phyloP scores from a whole-genome alignment of 2,329 filamentous ascomycete genomes.

The Nothopassalora personata region DNA sequence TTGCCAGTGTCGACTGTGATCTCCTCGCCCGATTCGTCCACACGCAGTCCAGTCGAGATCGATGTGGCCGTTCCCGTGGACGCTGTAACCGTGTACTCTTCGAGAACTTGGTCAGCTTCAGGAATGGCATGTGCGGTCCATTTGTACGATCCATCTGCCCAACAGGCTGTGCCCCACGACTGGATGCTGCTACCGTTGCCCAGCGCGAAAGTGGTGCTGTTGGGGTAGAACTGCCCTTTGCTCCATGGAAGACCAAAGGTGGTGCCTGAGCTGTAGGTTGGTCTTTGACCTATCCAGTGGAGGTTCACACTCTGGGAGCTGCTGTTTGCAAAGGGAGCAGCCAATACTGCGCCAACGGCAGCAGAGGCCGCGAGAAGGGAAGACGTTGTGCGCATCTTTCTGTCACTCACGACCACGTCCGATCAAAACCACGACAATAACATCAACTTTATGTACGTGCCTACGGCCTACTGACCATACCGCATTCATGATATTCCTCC shows the following conservation, averaged over 20 bases:
- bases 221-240: constrained; percentile 34
- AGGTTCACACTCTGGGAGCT: constrained; percentile 4
- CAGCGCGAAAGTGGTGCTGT: constrained; percentile 32
- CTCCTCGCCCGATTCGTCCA: constrained; percentile 23
- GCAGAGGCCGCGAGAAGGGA: not conserved
- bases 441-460: not conserved
- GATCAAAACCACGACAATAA: not conserved
- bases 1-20: constrained; percentile 33
- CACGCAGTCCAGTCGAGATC: constrained; percentile 24
- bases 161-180: constrained; percentile 55
- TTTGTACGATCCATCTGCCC: constrained; percentile 57
- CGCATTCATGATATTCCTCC: not conserved
- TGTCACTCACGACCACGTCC: not conserved
- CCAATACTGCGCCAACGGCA: not conserved
- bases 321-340: not conserved
- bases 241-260: constrained; percentile 40
- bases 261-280: constrained; percentile 27
- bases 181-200: constrained; percentile 35
- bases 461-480: not conserved
- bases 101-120: constrained; percentile 37
- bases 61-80: constrained; percentile 13
- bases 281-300: constrained; percentile 11
- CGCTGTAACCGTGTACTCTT: constrained; percentile 43
- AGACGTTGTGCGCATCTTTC: not conserved
- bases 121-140: constrained; percentile 56